phyloP scores from a whole-genome alignment of 176 grass and related monocot genomes.

The Chrysopogon serrulatus region DNA sequence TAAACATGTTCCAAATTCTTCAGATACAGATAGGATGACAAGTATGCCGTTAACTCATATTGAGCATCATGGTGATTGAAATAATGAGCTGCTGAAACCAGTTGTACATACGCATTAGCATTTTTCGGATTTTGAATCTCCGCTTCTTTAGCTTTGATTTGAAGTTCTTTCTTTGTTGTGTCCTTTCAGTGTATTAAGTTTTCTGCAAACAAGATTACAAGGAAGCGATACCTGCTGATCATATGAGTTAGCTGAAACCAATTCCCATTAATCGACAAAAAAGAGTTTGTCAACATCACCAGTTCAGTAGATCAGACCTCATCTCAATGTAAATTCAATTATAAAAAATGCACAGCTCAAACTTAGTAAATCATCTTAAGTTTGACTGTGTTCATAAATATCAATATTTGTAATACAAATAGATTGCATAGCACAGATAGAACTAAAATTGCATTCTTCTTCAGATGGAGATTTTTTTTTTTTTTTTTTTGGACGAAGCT shows the following conservation, averaged over 20 bases:
- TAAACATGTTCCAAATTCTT: background rate
- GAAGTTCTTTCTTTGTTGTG: constrained; percentile 49
- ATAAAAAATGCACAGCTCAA: too few species aligned
- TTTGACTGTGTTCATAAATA: too few species aligned
- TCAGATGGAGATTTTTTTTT: too few species aligned
- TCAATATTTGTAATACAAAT: too few species aligned
- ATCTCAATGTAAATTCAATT: too few species aligned
- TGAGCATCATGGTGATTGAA: background rate
- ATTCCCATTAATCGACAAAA: background rate
- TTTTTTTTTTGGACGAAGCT: too few species aligned
- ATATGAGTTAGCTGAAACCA: background rate
- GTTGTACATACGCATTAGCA: constrained; percentile 39
- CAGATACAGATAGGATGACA: background rate
- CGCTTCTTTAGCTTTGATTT: constrained; percentile 71
- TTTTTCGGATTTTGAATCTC: constrained; percentile 61
- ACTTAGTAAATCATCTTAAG: too few species aligned
- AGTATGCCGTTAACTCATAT: too few species aligned
- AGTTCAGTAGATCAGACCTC: too few species aligned
- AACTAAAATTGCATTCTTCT: too few species aligned
- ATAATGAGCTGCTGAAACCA: constrained; percentile 10
- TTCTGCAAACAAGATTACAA: constrained; percentile 42
- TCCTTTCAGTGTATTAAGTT: constrained; percentile 55
- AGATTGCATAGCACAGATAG: too few species aligned
- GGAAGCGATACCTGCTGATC: background rate
- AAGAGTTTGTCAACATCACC: too few species aligned